A percentile compares a stretch with the other conserved stretches of the same genome.
phyloP scores from a whole-genome alignment of 2,329 filamentous ascomycete species.

The Fusarium setosum region DNA sequence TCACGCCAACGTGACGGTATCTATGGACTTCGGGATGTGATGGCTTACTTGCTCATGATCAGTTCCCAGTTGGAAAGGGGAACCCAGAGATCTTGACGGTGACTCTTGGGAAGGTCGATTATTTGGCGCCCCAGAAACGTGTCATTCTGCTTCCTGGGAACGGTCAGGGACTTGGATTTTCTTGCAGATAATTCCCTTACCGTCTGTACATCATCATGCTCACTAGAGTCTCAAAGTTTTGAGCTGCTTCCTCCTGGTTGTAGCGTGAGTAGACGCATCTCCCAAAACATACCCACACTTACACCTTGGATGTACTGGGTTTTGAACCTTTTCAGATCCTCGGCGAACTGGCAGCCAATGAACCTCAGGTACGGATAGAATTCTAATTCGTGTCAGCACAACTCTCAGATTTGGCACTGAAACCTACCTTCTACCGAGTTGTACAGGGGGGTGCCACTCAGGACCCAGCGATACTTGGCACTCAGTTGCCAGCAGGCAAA shows the following conservation, averaged over 20 bases:
- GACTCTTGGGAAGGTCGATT: constrained; percentile 34
- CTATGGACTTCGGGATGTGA: fast-evolving
- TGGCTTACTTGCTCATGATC: constrained; percentile 40
- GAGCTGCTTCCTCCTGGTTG: constrained; percentile 14
- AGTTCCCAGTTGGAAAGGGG: constrained; percentile 42
- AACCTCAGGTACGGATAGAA: constrained; percentile 50
- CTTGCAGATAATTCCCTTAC: constrained; percentile 20
- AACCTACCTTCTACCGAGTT: constrained; percentile 46
- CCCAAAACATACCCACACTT: neutral
- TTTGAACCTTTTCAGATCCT: constrained; percentile 12
- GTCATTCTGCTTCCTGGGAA: constrained; percentile 42
- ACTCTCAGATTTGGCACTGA: fast-evolving
- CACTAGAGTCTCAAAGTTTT: constrained; percentile 32
- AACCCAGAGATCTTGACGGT: constrained; percentile 35
- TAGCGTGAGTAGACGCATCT: neutral
- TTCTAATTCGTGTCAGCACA: constrained; percentile 40
- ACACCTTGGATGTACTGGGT: constrained; percentile 31
- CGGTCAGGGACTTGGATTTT: neutral
- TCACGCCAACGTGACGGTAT: too few relatives aligned
- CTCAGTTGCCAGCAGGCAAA: constrained; percentile 39
- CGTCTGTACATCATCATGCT: constrained; percentile 44
- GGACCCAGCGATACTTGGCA: constrained; percentile 48
- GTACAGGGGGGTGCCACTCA: constrained; percentile 51
- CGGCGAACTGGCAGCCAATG: constrained; percentile 36
- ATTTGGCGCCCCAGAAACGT: constrained; percentile 42